Evolutionary conservation across 1,284 basidiomycete species (phyloP).

Genomic region (Tilletiopsis washingtonensis): DNA sequence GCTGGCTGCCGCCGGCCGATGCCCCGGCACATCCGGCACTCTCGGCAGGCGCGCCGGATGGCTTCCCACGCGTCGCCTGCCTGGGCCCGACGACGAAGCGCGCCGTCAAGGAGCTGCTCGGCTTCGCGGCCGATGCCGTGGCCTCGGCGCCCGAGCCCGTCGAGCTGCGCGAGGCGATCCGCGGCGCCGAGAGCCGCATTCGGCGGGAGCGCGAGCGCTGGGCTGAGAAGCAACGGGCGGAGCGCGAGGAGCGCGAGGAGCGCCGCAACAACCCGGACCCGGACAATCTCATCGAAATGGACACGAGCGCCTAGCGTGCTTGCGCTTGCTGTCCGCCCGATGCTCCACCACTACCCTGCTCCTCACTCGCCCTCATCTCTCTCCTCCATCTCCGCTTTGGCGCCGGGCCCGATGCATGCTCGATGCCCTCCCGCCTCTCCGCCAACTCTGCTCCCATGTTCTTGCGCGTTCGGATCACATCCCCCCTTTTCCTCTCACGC

Average conservation of each 20-base stretch:
- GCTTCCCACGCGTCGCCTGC: conserved; percentile 31
- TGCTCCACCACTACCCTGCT: no score
- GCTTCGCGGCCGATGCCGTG: conserved; percentile 33
- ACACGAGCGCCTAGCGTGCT: no score
- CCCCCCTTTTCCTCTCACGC: no score
- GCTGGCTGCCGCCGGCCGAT: conserved; percentile 29
- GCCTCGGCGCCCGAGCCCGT: conserved; percentile 33
- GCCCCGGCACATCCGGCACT: no score
- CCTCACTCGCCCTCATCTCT: no score
- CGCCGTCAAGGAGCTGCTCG: conserved; percentile 30
- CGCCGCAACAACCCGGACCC: not conserved
- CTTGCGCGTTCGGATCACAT: no score
- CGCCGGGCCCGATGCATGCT: no score
- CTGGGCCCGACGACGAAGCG: conserved; percentile 33
- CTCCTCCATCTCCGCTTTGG: no score
- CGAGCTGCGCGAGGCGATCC: conserved; percentile 36
- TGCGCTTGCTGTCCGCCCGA: no score
- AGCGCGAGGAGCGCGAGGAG: not conserved
- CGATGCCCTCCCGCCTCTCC: no score
- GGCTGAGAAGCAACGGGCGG: not conserved
- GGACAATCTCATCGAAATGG: not conserved
- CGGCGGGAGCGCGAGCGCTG: conserved; percentile 6
- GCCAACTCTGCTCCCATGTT: no score
- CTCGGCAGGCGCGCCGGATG: conserved; percentile 1
- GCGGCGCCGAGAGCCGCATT: conserved; percentile 22